Evolutionary conservation across 805 yeast species (phyloP), one percentile per base, ranked within the genome.

Genomic region (Yarrowia sp.): DNA sequence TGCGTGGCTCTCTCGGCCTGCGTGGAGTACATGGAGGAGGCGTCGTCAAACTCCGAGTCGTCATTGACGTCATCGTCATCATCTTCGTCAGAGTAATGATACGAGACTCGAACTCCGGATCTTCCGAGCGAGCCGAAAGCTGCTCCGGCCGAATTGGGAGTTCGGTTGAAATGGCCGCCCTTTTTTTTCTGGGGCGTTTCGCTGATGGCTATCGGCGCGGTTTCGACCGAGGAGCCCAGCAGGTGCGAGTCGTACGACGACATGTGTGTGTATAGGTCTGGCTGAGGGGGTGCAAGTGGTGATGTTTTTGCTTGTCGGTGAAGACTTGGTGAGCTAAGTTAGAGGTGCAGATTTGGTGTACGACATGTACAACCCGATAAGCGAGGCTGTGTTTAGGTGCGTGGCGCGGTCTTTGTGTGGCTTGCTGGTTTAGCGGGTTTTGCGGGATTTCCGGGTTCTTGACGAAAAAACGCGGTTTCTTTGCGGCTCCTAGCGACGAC

Each of bases 41-140:
- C 67, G 36, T 63, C 67, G 16, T 63, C 67, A 11, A 63, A 48
- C 19, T 63, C 67, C 12, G 56, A 63, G 56, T 48, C 67, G 40
- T 38, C 49, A 22, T 19, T 42, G 56, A 5, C 19, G n/a, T 63
- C 36, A 26, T 63, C 56, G 53, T 49, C 56, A 8, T 63, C 67
- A 8, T 63, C 67, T n/a, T 61, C 67, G 26, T 48, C 56, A 15
- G 56, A 48, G 46, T 48, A 63, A 40, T 63, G 38, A 43, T 43
- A 59, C 8, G 56, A 48, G 14, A 63, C 46, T n/a, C 55, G 22
- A 9, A 65, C 61, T 32, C 68, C 68, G 35, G 61, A 52, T 19
- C 68, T 14, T 5, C 68, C 68, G 22, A 65, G 50, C 16, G 68
- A 65, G 49, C 68, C 68, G 50, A 65, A 65, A 15, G 59, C 61